Percentiles rank a stretch among this genome's conserved stretches.
Evolutionary conservation across 2,329 filamentous ascomycete species (phyloP).

Genomic region (Diaporthe caulivora): DNA sequence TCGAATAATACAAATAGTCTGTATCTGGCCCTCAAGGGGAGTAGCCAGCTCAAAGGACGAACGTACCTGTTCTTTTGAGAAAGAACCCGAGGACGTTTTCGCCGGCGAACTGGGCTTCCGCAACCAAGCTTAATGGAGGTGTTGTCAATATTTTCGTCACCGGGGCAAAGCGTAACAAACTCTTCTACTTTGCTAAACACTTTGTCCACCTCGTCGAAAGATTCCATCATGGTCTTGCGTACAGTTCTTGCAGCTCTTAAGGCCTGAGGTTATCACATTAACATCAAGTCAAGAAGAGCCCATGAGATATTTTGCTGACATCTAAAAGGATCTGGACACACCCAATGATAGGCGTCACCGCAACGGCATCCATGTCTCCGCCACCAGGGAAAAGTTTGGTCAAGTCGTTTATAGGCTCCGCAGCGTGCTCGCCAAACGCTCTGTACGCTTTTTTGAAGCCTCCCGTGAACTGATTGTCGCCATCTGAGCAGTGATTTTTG

Average conservation of each 20-base stretch:
- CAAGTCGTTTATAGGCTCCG: neutral
- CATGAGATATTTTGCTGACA: neutral
- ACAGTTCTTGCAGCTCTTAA: neutral
- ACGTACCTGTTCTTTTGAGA: neutral
- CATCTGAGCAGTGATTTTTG: neutral
- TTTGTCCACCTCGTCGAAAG: neutral
- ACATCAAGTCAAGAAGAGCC: neutral
- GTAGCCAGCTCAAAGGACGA: neutral
- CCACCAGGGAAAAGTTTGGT: neutral
- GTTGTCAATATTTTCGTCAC: conserved; percentile 17
- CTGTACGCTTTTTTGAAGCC: conserved; percentile 14
- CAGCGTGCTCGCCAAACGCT: conserved; percentile 16
- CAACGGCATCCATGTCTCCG: neutral
- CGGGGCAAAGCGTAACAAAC: neutral
- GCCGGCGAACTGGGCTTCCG: neutral
- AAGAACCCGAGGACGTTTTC: conserved; percentile 29
- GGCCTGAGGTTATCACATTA: neutral
- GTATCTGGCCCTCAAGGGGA: too few relatives aligned
- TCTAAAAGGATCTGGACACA: conserved; percentile 13
- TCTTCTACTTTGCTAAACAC: conserved; percentile 6
- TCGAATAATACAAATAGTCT: too few relatives aligned
- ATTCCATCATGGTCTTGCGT: neutral
- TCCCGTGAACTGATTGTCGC: neutral
- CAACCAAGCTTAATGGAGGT: conserved; percentile 4
- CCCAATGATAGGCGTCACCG: conserved; percentile 10